Base-by-base conservation (phyloP, 176 grass and related monocot genomes). In the Juncus effusus region DNA sequence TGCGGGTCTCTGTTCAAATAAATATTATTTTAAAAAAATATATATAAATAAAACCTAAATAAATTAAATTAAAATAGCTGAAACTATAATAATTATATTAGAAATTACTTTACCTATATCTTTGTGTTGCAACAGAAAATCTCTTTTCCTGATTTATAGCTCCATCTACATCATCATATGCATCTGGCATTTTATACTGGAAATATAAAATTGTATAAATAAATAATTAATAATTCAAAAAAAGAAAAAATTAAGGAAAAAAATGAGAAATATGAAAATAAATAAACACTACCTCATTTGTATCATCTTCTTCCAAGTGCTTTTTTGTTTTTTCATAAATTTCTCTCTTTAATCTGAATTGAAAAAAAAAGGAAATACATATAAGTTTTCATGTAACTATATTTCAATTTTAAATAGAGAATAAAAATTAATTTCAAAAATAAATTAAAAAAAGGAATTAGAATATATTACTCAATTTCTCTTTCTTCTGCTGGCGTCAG, bases 111-210 rank as follows among this genome's bases (percentile, higher is more conserved):
- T 74, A 90, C 87, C 77, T 80, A 74, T 96, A 96, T 10, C 85
- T 81, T 52, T 89, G 85, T 54, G 78, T 59, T 65, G 85, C 93
- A 51, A 87, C 93, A 37, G 82, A 86, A 80, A 96, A 96, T 84
- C 93, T 88, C 77, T 91, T 96, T 56, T 91, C 93, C 83, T 96
- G 93, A 83, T 91, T 96, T 67, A 91, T 73, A 71, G 73, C 76
- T 60, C 90, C 88, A 69, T 80, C 93, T 64, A 84, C 64, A 54
- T 96, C 64, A 54, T 96, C 93, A 86, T 96, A 96, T 61, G 88
- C 88, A 67, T 96, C 88, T 79, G 93, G 93, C 85, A 96, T 96
- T 77, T 77, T 91, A 67, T 96, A 96, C 93, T 91, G 79, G 62
- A 69, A 54, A 39, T 54, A 39, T 56, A 69, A 40, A 45, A 69